A percentile compares a stretch with the other conserved stretches of the same genome.
Conservation (phyloP, 2,329 filamentous ascomycete species). For the Exophiala dermatitidis region DNA sequence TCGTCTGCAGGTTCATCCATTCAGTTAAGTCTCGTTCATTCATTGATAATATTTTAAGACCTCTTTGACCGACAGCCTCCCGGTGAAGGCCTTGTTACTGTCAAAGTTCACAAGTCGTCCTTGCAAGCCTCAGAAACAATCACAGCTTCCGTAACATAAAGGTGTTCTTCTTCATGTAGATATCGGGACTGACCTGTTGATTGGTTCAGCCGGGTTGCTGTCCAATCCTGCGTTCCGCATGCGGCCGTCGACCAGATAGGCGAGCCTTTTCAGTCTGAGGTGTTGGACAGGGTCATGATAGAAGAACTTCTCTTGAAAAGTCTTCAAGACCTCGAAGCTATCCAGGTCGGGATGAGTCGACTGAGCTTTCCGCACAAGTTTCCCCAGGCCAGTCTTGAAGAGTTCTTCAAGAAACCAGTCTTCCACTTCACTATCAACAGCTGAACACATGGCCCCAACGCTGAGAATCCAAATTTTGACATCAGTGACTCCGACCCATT, state of each 20-base stretch:
- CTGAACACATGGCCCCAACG: constrained; percentile 19
- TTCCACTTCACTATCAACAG: constrained; percentile 14
- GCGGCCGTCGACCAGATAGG: constrained; percentile 6
- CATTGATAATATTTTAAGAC: no score
- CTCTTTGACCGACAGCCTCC: no score
- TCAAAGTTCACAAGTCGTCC: no score
- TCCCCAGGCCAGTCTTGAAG: constrained; percentile 12
- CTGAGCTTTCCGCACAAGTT: constrained; percentile 10
- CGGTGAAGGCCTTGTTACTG: no score
- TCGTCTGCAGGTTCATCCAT: no score
- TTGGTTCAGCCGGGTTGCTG: constrained; percentile 5
- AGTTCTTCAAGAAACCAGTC: constrained; percentile 20
- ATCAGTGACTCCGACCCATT: constrained; percentile 14
- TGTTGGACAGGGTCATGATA: constrained; percentile 20
- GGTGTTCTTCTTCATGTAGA: no score
- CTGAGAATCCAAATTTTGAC: constrained; percentile 22
- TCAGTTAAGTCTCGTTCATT: no score
- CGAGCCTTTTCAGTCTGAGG: constrained; percentile 15
- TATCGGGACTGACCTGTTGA: no score
- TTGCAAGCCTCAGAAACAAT: no score
- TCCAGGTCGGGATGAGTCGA: constrained; percentile 9
- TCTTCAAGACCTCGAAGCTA: constrained; percentile 14
- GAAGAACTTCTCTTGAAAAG: constrained; percentile 22
- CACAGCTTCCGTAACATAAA: no score
- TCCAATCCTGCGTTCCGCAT: constrained; percentile 1